Evolutionary conservation across 2,329 filamentous ascomycete species (phyloP), one percentile per base, ranked within the genome.

Genomic region (Claviceps monticola): DNA sequence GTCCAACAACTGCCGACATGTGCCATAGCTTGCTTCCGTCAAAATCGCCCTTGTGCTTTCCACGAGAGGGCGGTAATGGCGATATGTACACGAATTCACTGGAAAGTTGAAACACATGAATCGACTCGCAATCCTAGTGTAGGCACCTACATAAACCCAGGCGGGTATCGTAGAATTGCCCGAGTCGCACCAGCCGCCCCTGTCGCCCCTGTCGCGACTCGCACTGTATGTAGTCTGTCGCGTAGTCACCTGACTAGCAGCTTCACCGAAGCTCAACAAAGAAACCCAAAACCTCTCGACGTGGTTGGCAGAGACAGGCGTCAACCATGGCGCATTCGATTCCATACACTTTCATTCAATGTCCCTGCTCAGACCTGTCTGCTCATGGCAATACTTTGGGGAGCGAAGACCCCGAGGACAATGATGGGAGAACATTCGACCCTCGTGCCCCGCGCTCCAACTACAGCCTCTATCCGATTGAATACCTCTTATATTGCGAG

Each of bases 401-500:
- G 19, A 56, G 57, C 39, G 57, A 60, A 39, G 60, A 67, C 42
- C 68, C 67, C 50, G 66, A 78, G 29, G 82, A 88, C 49, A 82
- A 86, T 54, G 84, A 88, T 57, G 86, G 88, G 53, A 75, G 78
- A 55, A 84, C 87, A 4, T 95, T 98, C 66, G 86, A 98, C 64
- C 89, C 93, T 2, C 82, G 86, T 60, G 83, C 84, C 55, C 80
- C 86, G 16, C 83, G 90, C 39, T 86, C 93, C 53, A 93, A 89
- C 66, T 97, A 88, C 73, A 90, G 88, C 58, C 75, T 98, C 36
- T 96, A 91, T 63, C 91, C 93, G 1, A 82, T 96, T 45, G 91
- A 97, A 63, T 84, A 96, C 64, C 79, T 98, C 26, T 78, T 97
- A 42, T 98, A 95, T 72, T 98, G 93, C 72, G 91, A 95, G 64